These are phyloP conservation scores for Xerocomellus intermedius DNA, from an alignment of 768 basidiomycete genomes.

Conservation along the genomic window DNA sequence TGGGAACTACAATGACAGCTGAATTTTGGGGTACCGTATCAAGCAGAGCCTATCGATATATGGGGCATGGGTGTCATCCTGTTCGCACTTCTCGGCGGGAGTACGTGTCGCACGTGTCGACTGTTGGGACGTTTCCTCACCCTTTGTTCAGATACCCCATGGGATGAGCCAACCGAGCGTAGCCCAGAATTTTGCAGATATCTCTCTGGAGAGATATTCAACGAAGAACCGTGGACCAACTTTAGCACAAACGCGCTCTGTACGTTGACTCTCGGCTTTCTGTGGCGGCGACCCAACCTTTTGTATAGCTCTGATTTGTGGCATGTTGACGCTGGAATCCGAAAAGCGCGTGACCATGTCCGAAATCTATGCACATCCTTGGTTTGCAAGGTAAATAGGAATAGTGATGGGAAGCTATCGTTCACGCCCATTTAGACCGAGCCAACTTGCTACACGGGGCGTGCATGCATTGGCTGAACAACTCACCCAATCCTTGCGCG, in stretches of 20 bases:
- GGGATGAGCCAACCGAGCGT: conserved; percentile 87
- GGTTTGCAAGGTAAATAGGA: conserved; percentile 62
- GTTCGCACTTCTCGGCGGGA: conserved; percentile 87
- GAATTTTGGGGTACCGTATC: conserved; percentile 63
- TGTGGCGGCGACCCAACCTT: not conserved
- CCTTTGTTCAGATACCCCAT: conserved; percentile 76
- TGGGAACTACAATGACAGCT: conserved; percentile 44
- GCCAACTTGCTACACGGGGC: conserved; percentile 60
- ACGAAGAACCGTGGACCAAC: conserved; percentile 76
- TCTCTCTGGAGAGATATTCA: conserved; percentile 67
- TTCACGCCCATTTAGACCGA: conserved; percentile 45
- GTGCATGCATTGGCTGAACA: conserved; percentile 59
- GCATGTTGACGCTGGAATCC: conserved; percentile 73
- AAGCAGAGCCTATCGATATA: conserved; percentile 90
- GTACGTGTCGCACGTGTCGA: conserved; percentile 45
- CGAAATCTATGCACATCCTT: conserved; percentile 59
- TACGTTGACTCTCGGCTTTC: conserved; percentile 36
- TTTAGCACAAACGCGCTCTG: conserved; percentile 59
- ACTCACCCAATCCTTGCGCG: conserved; percentile 65
- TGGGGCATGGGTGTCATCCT: conserved; percentile 97
- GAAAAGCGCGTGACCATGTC: conserved; percentile 61
- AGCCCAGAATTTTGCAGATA: conserved; percentile 83
- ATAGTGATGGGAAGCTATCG: too few species aligned
- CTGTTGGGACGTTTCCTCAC: not conserved
- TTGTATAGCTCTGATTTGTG: conserved; percentile 65